Evolutionary conservation across 768 basidiomycete genomes (phyloP), one percentile per base, ranked within the genome.

Genomic region (Leccinellum rugosiceps): DNA sequence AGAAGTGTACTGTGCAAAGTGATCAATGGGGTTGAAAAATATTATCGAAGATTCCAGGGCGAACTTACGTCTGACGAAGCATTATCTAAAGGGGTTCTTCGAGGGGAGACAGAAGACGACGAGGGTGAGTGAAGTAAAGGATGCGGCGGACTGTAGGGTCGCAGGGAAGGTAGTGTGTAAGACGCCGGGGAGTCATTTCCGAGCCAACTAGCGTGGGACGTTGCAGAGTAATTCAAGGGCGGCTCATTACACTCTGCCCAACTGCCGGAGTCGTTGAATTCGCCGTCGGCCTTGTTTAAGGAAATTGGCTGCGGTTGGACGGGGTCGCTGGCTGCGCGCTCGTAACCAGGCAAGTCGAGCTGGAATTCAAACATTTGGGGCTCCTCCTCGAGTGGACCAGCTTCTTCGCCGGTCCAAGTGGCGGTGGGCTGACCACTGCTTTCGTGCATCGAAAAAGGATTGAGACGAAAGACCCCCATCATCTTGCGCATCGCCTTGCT

Each of bases 401-500:
- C 80, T 53, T 83, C 80, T 53, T 80, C 78, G 54, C 77, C 76
- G 10, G 71, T 74, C 78, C 79, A 81, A 8, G 77, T 72, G 6
- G 76, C 70, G 3, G 72, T 58, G 4, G 77, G 75, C 48, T 77
- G 77, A 38, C 77, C 74, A 3, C 69, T 66, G 30, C 76, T 78
- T 57, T 76, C 82, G 61, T 87, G 83, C 74, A 85, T 82, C 23
- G 87, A 80, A 63, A 91, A 91, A 0, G 87, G 88, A 69, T 90
- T 86, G 63, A 90, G 78, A 8, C 89, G 80, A 69, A 91, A 88
- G 21, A 85, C 83, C 44, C 82, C 82, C 89, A 92, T 92, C 83
- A 90, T 84, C 49, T 76, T 74, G 53, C 85, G 81, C 89, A 90
- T 90, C 45, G 81, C 78, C 47, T 80, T 78, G 59, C 80, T 78